These are phyloP conservation scores for Paraconiothyrium sp. DNA, from an alignment of 2,329 filamentous ascomycete species.

Conservation along the genomic window DNA sequence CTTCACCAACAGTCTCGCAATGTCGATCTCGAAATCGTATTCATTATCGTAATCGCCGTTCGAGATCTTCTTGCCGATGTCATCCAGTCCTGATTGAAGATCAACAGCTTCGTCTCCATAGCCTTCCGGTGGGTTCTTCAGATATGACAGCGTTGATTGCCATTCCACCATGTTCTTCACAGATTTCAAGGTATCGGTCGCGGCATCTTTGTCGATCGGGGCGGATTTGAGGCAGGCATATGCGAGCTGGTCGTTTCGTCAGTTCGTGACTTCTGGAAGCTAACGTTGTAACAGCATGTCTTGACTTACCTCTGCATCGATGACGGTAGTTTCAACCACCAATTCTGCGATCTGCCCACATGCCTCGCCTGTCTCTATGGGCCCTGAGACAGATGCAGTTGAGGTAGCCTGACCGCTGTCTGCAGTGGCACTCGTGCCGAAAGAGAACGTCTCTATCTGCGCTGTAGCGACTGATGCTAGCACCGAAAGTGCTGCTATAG, in stretches of 20 bases:
- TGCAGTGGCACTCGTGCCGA: conserved; percentile 29
- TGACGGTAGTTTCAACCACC: conserved; percentile 24
- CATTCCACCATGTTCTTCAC: conserved; percentile 50
- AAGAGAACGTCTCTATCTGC: conserved; percentile 25
- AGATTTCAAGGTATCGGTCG: conserved; percentile 38
- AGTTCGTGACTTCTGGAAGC: neutral
- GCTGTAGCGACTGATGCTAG: conserved; percentile 31
- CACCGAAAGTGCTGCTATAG: conserved; percentile 26
- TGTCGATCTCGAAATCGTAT: conserved; percentile 54
- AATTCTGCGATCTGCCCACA: conserved; percentile 38
- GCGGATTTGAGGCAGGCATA: conserved; percentile 50
- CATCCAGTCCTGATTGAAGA: conserved; percentile 47
- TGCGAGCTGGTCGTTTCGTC: conserved; percentile 32
- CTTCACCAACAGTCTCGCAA: conserved; percentile 41
- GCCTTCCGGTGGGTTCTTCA: conserved; percentile 50
- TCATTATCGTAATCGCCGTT: conserved; percentile 49
- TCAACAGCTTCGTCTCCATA: conserved; percentile 52
- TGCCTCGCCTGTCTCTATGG: conserved; percentile 40
- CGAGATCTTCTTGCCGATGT: conserved; percentile 44
- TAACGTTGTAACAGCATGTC: neutral
- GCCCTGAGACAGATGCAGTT: conserved; percentile 39
- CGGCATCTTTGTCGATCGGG: conserved; percentile 40
- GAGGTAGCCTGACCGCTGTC: conserved; percentile 38
- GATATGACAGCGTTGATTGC: conserved; percentile 53
- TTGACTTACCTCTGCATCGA: conserved; percentile 41